phyloP scores from a whole-genome alignment of 179 eudicot species.

The Heliamphora pulchella region DNA sequence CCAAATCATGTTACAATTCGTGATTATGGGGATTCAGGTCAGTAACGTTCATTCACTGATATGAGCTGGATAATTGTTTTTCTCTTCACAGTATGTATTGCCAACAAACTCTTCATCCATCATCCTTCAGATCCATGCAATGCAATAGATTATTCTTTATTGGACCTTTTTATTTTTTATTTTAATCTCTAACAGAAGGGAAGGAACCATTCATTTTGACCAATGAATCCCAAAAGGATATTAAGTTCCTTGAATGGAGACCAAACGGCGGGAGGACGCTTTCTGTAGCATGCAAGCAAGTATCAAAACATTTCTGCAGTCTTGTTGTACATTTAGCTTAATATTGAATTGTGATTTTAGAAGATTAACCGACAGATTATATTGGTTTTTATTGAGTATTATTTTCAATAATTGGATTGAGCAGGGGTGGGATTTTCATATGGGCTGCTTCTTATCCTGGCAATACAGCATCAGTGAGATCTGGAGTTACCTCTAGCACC shows the following conservation, averaged over 20 bases:
- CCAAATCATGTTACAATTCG: conserved; percentile 73
- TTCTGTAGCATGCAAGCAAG: conserved; percentile 95
- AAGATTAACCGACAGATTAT: conserved; percentile 4
- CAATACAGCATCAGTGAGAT: conserved; percentile 79
- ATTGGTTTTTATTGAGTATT: background rate
- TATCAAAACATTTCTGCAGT: conserved; percentile 14
- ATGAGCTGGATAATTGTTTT: background rate
- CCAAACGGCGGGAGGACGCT: conserved; percentile 94
- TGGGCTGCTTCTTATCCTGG: conserved; percentile 98
- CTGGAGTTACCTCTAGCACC: conserved; percentile 67
- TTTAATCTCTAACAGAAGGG: conserved; percentile 38
- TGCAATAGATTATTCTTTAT: background rate
- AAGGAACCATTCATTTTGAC: conserved; percentile 69
- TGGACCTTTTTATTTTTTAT: background rate
- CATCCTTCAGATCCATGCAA: background rate
- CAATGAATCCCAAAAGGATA: conserved; percentile 69
- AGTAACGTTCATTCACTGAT: conserved; percentile 3
- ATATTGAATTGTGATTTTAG: background rate
- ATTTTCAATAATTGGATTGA: conserved; percentile 15
- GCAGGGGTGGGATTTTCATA: conserved; percentile 90
- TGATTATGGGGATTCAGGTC: conserved; percentile 85
- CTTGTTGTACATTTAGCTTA: background rate
- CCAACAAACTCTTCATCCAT: background rate
- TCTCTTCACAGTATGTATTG: background rate
- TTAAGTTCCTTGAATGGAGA: conserved; percentile 86